A percentile compares a stretch with the other conserved stretches of the same genome.
Evolutionary conservation across 225 moss, liverwort and hornwort genomes (phyloP).

Genomic region (Polytrichum formosum): DNA sequence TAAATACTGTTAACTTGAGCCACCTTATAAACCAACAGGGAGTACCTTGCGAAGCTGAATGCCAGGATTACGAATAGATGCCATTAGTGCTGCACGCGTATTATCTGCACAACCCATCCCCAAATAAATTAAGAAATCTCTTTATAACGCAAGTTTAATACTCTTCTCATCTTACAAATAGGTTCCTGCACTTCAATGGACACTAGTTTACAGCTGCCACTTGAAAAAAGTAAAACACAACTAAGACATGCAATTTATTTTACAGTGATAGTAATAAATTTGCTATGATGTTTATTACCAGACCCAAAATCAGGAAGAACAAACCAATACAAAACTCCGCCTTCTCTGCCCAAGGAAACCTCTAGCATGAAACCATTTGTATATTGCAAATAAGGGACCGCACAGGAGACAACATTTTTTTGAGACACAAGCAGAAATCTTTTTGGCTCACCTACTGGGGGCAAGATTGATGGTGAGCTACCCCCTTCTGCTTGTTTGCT

Average conservation of each 20-base stretch:
- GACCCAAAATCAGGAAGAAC: too few species aligned
- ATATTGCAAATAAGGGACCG: slow-evolving; percentile 5
- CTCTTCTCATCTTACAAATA: too few species aligned
- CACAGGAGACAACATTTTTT: not conserved
- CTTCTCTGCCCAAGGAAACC: too few species aligned
- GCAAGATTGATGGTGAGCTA: slow-evolving; percentile 16
- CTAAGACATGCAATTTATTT: too few species aligned
- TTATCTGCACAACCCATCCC: slow-evolving; percentile 37
- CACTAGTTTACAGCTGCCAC: too few species aligned
- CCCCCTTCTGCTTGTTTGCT: slow-evolving; percentile 27
- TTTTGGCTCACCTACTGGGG: slow-evolving; percentile 31
- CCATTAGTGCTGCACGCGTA: slow-evolving; percentile 79
- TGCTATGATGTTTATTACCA: too few species aligned
- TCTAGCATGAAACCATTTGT: too few species aligned
- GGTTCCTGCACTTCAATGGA: too few species aligned
- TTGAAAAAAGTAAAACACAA: too few species aligned
- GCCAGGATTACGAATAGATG: slow-evolving; percentile 75
- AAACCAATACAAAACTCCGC: too few species aligned
- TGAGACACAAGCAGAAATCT: too few species aligned
- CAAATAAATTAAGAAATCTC: slow-evolving; percentile 5
- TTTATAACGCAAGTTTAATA: not conserved
- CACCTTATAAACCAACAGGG: not conserved
- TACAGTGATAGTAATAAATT: too few species aligned
- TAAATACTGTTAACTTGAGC: not conserved
- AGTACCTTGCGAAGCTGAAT: slow-evolving; percentile 81